A percentile compares a stretch with the other conserved stretches of the same genome.
Evolutionary conservation across 108 stramenopile species (phyloP).

Genomic region (Stephanodiscus minutulus): DNA sequence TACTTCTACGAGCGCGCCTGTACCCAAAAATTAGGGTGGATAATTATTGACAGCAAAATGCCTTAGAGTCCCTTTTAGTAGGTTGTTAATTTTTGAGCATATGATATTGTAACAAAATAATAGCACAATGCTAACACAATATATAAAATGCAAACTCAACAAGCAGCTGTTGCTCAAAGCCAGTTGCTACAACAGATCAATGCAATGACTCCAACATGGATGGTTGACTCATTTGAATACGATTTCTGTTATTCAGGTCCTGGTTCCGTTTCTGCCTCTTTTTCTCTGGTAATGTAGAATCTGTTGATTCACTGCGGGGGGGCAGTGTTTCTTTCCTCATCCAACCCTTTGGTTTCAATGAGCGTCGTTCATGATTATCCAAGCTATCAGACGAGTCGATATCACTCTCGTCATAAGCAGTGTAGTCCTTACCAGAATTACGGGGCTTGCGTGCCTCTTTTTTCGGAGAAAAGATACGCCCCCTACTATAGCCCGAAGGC

Average conservation of each 20-base stretch:
- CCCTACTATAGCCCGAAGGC: not conserved
- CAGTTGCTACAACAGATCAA: not conserved
- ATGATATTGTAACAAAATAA: not conserved
- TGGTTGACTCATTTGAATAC: not conserved
- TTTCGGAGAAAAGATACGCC: not conserved
- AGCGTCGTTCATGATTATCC: not conserved
- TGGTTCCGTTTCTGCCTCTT: not conserved
- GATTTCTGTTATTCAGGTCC: not conserved
- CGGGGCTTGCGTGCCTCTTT: not conserved
- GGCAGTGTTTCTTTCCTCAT: not conserved
- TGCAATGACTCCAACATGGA: conserved; percentile 11
- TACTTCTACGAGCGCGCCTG: too few relatives aligned
- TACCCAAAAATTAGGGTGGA: too few relatives aligned
- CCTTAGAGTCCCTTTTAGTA: not conserved
- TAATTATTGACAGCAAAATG: not conserved
- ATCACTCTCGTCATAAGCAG: not conserved
- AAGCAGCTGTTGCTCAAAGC: not conserved
- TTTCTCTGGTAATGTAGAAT: not conserved
- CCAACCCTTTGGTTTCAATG: not conserved
- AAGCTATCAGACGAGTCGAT: not conserved
- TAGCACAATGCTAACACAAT: too few relatives aligned
- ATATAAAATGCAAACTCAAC: not conserved
- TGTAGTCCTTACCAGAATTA: not conserved
- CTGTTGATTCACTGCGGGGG: not conserved
- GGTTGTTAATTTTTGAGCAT: not conserved